Percentiles rank a stretch among this genome's conserved stretches.
phyloP scores from a whole-genome alignment of 108 stramenopile genomes.

The Nitzschia sp. region DNA sequence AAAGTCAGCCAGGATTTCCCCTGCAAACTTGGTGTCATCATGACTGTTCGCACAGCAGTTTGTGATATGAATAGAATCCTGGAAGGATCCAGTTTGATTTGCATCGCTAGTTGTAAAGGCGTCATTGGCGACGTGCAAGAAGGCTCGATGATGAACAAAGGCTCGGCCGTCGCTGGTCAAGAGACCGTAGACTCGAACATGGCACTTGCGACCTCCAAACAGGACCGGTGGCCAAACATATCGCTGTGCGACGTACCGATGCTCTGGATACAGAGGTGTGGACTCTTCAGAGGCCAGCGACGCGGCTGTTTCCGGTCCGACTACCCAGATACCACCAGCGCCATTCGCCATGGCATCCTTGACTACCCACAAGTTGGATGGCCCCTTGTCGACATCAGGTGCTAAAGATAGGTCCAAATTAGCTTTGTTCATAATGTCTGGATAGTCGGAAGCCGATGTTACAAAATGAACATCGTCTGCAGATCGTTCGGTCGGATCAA shows the following conservation, averaged over 20 bases:
- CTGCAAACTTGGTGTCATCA: conserved; percentile 68
- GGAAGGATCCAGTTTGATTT: conserved; percentile 8
- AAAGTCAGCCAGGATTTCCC: conserved; percentile 84
- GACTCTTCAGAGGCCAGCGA: conserved; percentile 22
- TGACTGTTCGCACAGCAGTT: conserved; percentile 89
- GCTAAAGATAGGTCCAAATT: background rate
- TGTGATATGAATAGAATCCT: conserved; percentile 75
- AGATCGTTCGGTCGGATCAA: background rate
- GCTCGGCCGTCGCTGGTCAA: conserved; percentile 70
- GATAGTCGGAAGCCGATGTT: conserved; percentile 11
- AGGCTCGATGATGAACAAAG: conserved; percentile 69
- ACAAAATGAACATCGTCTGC: too few species aligned
- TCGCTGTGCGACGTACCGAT: conserved; percentile 72
- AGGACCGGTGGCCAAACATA: conserved; percentile 82
- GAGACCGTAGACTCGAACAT: conserved; percentile 79
- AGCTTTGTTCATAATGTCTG: conserved; percentile 35
- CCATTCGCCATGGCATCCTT: conserved; percentile 85
- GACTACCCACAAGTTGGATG: conserved; percentile 72
- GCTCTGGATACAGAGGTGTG: conserved; percentile 41
- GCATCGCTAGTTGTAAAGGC: conserved; percentile 37
- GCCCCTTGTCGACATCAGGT: conserved; percentile 4
- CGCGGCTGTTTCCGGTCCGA: conserved; percentile 46
- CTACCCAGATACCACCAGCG: conserved; percentile 85
- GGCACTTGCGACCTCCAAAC: conserved; percentile 68
- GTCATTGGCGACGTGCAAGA: conserved; percentile 88